Base-by-base conservation (phyloP, 305 asterid genomes). In the Rubia peregrina region DNA sequence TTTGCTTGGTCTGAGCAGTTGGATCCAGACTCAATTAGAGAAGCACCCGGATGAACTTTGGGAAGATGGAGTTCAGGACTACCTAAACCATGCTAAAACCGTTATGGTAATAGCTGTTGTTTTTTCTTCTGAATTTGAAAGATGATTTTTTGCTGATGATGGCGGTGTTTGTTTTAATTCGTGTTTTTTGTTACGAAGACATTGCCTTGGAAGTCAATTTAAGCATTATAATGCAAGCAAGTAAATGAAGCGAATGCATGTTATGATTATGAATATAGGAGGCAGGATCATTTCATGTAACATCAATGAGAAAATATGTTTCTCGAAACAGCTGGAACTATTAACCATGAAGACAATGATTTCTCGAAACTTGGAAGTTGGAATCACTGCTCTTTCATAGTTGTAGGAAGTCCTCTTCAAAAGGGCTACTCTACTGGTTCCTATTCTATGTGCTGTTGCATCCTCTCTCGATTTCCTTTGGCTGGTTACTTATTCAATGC, bases 1-100 rank as follows among this genome's bases (percentile, higher is more conserved):
- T 9, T 69, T 72, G 17, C 33, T 49, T 48, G 61, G 8, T 74
- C 67, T 81, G 75, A 70, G 64, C 96, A 94, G 99, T 84, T 94
- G 99, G 99, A 83, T 94, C 73, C 96, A 88, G 83, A 73, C 79
- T 38, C 99, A 91, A 75, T 61, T 94, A 70, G 85, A 85, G 75
- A 83, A 88, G 81, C 93, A 94, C 76, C 97, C 99, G 26, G 97
- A 94, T 76, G 99, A 91, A 85, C 96, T 94, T 61, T 91, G 99
- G 99, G 96, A 88, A 77, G 99, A 91, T 70, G 99, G 97, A 74
- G 80, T 81, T 64, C 89, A 86, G 78, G 99, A 94, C 80, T 94
- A 94, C 82, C 76, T 89, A 69, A 86, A 78, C 81, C 99, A 94
- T 76, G 85, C 97, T 72, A 84, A 83, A 78, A 77, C 74, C 79